Conservation (phyloP, 768 basidiomycete species). For the Fistulinella prunicolor region DNA sequence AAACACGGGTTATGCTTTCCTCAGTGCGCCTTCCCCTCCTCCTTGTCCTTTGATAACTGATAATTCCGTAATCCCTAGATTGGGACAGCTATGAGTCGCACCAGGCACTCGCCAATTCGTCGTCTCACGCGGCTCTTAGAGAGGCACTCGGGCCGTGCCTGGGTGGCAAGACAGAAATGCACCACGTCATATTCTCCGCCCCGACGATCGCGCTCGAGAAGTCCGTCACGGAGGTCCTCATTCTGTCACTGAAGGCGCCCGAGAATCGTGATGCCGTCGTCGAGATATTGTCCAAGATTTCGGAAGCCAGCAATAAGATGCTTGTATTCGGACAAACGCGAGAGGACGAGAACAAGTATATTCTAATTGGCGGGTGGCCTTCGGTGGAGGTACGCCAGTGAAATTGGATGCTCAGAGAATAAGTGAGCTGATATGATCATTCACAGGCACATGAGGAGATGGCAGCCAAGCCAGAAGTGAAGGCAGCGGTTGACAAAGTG, state of each 20-base stretch:
- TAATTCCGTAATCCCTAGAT: constrained; percentile 11
- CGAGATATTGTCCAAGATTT: constrained; percentile 9
- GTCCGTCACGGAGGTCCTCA: constrained; percentile 22
- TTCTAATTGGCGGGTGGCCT: constrained; percentile 22
- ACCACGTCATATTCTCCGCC: too few relatives aligned
- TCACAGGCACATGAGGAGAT: constrained; percentile 16
- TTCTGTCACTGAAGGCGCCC: constrained; percentile 19
- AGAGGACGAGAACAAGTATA: constrained; percentile 19
- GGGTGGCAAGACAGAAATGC: constrained; percentile 8
- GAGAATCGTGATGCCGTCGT: constrained; percentile 19
- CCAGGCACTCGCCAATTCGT: constrained; percentile 4
- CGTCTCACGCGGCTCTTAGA: constrained; percentile 2
- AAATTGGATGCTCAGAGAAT: background rate
- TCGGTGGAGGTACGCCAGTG: constrained; percentile 22
- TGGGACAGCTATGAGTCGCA: constrained; percentile 27
- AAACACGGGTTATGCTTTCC: constrained; percentile 11
- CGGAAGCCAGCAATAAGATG: constrained; percentile 7
- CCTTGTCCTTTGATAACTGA: background rate
- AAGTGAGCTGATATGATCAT: background rate
- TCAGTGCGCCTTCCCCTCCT: constrained; percentile 11
- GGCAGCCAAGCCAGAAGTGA: constrained; percentile 6
- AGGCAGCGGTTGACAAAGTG: constrained; percentile 4
- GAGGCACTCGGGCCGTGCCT: constrained; percentile 5
- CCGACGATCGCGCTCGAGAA: too few relatives aligned
- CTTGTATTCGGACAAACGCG: constrained; percentile 20